These are phyloP conservation scores for Quercus tomentella DNA, from an alignment of 331 rosid genomes.

Conservation along the genomic window DNA sequence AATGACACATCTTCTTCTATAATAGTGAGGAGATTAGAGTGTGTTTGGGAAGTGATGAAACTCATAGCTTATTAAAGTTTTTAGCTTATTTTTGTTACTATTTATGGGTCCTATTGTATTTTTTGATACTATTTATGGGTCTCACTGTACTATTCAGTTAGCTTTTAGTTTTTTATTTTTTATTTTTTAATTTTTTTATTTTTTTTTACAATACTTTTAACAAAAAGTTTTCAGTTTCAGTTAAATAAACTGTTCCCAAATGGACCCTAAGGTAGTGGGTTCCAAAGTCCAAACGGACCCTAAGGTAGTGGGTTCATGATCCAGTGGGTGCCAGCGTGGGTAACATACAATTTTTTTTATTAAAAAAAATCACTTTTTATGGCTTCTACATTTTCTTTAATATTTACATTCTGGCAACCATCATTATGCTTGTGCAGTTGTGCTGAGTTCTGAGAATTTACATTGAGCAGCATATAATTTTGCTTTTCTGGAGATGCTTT, in stretches of 20 bases:
- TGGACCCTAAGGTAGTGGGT: background rate
- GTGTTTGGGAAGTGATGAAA: no score
- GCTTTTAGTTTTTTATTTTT: no score
- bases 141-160: rapidly evolving
- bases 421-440: background rate
- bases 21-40: background rate
- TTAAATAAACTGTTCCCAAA: no score
- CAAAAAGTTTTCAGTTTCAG: no score
- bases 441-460: background rate
- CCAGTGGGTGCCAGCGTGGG: background rate
- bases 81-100: no score
- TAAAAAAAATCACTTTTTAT: background rate
- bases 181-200: no score
- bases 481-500: background rate
- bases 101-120: no score
- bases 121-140: no score
- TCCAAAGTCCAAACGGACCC: background rate
- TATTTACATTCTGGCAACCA: no score
- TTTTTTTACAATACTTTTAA: no score
- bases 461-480: background rate
- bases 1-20: background rate
- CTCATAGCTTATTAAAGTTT: no score
- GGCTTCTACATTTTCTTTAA: background rate
- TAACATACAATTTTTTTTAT: background rate
- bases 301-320: background rate